A percentile compares a stretch with the other conserved stretches of the same genome.
Evolutionary conservation across 768 basidiomycete species (phyloP).

Genomic region (Cytidiella melzeri): DNA sequence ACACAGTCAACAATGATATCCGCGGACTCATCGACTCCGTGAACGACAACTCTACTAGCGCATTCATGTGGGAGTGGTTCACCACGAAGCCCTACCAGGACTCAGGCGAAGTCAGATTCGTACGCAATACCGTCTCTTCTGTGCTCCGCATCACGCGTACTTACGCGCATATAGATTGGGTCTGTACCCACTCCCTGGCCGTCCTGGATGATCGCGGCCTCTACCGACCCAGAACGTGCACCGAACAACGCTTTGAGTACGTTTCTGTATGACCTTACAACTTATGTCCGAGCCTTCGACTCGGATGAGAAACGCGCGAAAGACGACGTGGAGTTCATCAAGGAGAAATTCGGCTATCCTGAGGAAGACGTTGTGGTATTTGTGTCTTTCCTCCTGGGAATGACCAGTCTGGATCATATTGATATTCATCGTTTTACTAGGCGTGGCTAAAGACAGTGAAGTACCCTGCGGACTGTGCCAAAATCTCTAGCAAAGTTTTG

Average conservation of each 20-base stretch:
- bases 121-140: slow-evolving; percentile 33
- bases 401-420: slow-evolving; percentile 4
- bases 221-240: slow-evolving; percentile 54
- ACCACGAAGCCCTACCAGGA: slow-evolving; percentile 79
- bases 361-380: slow-evolving; percentile 73
- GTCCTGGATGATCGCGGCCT: slow-evolving; percentile 89
- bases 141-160: neutral
- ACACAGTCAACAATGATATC: slow-evolving; percentile 73
- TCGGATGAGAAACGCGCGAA: slow-evolving; percentile 48
- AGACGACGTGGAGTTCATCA: slow-evolving; percentile 69
- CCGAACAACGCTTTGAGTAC: slow-evolving; percentile 37
- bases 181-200: slow-evolving; percentile 93
- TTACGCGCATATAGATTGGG: slow-evolving; percentile 52
- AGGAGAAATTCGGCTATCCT: slow-evolving; percentile 72
- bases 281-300: slow-evolving; percentile 62
- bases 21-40: slow-evolving; percentile 79
- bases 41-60: slow-evolving; percentile 82
- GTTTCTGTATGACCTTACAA: slow-evolving; percentile 63
- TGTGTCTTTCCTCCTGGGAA: neutral
- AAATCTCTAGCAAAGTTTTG: slow-evolving; percentile 61
- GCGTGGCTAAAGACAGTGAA: slow-evolving; percentile 79
- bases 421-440: no score
- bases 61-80: slow-evolving; percentile 97
- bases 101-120: slow-evolving; percentile 75
- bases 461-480: slow-evolving; percentile 62